These are phyloP conservation scores for Closterium sp. DNA, from an alignment of 139 green algal genomes.

Conservation along the genomic window DNA sequence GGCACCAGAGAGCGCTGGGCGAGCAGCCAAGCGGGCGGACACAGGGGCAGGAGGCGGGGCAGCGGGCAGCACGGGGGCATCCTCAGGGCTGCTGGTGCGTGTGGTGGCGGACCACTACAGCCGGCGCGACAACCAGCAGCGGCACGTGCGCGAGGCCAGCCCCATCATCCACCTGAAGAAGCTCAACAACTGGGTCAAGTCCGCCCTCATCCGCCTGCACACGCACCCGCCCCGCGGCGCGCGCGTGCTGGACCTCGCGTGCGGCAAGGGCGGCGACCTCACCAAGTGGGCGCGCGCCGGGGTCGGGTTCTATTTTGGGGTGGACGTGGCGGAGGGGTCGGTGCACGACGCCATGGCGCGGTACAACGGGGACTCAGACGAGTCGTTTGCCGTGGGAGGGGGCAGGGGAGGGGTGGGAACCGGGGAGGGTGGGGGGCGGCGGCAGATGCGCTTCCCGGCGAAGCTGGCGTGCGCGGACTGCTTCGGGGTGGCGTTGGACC, in stretches of 20 bases:
- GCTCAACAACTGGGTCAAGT: conserved; percentile 58
- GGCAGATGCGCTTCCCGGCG: no score
- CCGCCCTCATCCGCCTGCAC: conserved; percentile 34
- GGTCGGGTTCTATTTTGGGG: conserved; percentile 36
- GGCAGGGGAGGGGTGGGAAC: no score
- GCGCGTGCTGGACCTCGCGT: conserved; percentile 51
- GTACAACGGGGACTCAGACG: conserved; percentile 31
- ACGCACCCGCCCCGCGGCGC: conserved; percentile 15
- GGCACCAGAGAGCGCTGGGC: no score
- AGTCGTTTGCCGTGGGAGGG: no score
- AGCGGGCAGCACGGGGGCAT: no score
- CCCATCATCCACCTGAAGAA: conserved; percentile 53
- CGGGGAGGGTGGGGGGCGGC: conserved; percentile 8
- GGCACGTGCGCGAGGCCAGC: conserved; percentile 18
- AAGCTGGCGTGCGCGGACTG: no score
- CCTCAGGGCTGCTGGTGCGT: no score
- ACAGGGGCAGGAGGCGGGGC: no score
- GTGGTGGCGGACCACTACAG: conserved; percentile 49
- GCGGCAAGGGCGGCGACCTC: conserved; percentile 55
- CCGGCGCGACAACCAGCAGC: conserved; percentile 31
- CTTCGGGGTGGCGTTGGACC: conserved; percentile 36
- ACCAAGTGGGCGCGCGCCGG: conserved; percentile 38
- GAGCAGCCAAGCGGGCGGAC: no score
- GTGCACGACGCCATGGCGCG: conserved; percentile 21
- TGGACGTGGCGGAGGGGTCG: conserved; percentile 50